These are phyloP conservation scores for Bjerkandera adusta DNA, from an alignment of 1,284 basidiomycete genomes.

Conservation along the genomic window DNA sequence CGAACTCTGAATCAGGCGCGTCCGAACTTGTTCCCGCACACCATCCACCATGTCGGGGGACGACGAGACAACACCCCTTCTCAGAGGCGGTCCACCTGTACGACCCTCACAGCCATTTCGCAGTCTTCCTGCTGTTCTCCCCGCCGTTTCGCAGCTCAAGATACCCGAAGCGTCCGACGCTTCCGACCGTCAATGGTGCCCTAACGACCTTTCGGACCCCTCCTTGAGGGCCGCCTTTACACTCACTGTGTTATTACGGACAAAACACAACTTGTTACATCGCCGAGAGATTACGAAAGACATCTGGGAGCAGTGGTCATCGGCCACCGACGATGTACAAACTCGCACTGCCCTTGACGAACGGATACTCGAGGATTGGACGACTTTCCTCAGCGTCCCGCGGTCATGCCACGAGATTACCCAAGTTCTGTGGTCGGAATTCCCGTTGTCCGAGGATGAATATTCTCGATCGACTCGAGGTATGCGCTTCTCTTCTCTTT, in stretches of 20 bases:
- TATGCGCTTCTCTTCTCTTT: slow-evolving; percentile 9
- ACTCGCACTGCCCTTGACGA: slow-evolving; percentile 19
- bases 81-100: background rate
- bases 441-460: slow-evolving; percentile 14
- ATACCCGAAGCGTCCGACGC: slow-evolving; percentile 22
- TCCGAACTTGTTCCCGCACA: background rate
- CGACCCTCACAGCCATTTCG: background rate
- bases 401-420: slow-evolving; percentile 22
- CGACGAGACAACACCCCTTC: background rate
- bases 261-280: slow-evolving; percentile 9
- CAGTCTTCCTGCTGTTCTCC: slow-evolving; percentile 17
- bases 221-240: slow-evolving; percentile 25
- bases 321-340: slow-evolving; percentile 15
- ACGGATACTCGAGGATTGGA: slow-evolving; percentile 26
- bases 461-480: slow-evolving; percentile 14
- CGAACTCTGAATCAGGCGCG: background rate
- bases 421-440: slow-evolving; percentile 23
- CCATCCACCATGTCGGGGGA: slow-evolving; percentile 1
- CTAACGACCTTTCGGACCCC: slow-evolving; percentile 9
- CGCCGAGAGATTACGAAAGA: slow-evolving; percentile 13
- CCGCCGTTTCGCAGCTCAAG: slow-evolving; percentile 23
- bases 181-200: slow-evolving; percentile 18
- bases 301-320: slow-evolving; percentile 30
- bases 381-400: slow-evolving; percentile 23
- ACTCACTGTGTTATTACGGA: slow-evolving; percentile 29